Conservation (phyloP, 73 alveolate species). For the Uronychia setigera region DNA sequence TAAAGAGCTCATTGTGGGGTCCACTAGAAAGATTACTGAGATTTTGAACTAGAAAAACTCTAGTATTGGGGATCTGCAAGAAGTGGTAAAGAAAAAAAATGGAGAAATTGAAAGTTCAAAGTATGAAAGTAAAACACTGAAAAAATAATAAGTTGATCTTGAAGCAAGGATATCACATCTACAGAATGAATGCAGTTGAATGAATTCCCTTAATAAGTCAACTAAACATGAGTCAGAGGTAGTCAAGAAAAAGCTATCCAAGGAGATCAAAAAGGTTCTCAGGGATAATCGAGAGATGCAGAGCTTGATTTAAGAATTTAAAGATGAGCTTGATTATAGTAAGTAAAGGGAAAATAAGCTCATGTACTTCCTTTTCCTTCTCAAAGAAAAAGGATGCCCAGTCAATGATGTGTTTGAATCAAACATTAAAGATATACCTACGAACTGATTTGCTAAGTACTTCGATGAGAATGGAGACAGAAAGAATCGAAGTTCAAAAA, state of each 20-base stretch:
- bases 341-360: conserved; percentile 39
- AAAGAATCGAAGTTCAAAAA: background rate
- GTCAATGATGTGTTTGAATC: conserved; percentile 32
- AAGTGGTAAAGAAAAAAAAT: no score
- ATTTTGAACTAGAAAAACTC: no score
- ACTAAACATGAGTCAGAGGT: background rate
- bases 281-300: conserved; percentile 24
- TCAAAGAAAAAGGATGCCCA: conserved; percentile 42
- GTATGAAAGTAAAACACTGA: no score
- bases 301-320: conserved; percentile 5
- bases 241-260: background rate
- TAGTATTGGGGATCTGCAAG: no score
- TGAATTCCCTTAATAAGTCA: no score
- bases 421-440: conserved; percentile 39
- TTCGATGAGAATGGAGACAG: conserved; percentile 10
- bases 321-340: conserved; percentile 36
- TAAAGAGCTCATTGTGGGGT: no score
- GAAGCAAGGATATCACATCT: no score
- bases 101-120: no score
- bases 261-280: conserved; percentile 17
- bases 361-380: conserved; percentile 35
- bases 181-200: no score
- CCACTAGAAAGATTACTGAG: no score
- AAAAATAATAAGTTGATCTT: no score
- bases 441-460: conserved; percentile 32